Conservation (phyloP, 2,329 filamentous ascomycete genomes). For the Curvularia lunata region DNA sequence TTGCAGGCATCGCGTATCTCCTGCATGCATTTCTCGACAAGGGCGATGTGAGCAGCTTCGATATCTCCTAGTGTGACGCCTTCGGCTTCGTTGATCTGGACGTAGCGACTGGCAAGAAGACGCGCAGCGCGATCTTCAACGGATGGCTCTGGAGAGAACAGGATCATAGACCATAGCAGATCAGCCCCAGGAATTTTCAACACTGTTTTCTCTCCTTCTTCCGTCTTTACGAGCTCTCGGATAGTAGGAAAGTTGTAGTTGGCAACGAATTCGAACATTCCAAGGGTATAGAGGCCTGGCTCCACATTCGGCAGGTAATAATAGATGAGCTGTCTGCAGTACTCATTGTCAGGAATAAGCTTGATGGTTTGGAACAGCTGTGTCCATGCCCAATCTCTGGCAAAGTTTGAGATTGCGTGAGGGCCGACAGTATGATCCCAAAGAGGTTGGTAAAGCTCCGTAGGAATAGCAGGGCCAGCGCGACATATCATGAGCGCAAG, state of each 20-base stretch:
- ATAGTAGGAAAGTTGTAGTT: slow-evolving; percentile 44
- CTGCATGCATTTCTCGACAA: slow-evolving; percentile 77
- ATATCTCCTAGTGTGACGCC: slow-evolving; percentile 55
- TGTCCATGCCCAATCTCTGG: slow-evolving; percentile 72
- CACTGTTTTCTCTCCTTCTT: slow-evolving; percentile 36
- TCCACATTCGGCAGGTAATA: slow-evolving; percentile 65
- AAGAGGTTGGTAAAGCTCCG: slow-evolving; percentile 66
- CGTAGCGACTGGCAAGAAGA: slow-evolving; percentile 76
- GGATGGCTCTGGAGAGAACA: slow-evolving; percentile 68
- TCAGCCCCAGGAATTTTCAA: slow-evolving; percentile 65
- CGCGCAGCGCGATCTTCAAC: slow-evolving; percentile 73
- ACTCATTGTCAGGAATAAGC: slow-evolving; percentile 31
- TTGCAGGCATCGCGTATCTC: slow-evolving; percentile 52
- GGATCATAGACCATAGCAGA: slow-evolving; percentile 81
- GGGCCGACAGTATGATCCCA: slow-evolving; percentile 77
- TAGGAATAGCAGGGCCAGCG: slow-evolving; percentile 67
- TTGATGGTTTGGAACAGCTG: slow-evolving; percentile 36
- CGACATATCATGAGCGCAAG: slow-evolving; percentile 65
- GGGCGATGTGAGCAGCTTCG: slow-evolving; percentile 67
- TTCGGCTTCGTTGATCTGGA: slow-evolving; percentile 55
- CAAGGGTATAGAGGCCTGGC: slow-evolving; percentile 64
- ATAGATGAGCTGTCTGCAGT: slow-evolving; percentile 43
- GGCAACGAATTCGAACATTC: slow-evolving; percentile 68
- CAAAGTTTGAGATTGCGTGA: slow-evolving; percentile 63
- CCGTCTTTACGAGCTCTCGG: slow-evolving; percentile 21